A percentile compares a stretch with the other conserved stretches of the same genome.
Conservation (phyloP, 2,329 filamentous ascomycete genomes). For the Claviceps humidiphila region DNA sequence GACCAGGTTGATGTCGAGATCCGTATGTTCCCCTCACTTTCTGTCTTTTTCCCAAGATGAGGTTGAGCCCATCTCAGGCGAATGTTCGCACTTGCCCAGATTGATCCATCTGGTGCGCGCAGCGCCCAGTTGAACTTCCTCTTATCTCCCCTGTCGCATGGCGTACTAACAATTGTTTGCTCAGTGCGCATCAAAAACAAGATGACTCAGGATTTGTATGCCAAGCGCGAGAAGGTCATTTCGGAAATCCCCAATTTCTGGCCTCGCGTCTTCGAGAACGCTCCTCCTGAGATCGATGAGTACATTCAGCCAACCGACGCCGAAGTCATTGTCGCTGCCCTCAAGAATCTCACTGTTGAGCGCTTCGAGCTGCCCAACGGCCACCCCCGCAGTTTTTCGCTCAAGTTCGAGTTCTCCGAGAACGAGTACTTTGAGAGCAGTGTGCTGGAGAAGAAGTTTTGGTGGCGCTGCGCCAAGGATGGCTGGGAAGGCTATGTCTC, state of each 20-base stretch:
- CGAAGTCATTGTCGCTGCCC: slow-evolving; percentile 52
- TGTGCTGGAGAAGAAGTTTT: slow-evolving; percentile 82
- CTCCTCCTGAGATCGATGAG: slow-evolving; percentile 74
- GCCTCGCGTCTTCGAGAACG: slow-evolving; percentile 83
- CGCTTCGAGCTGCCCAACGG: slow-evolving; percentile 68
- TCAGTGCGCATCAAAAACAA: slow-evolving; percentile 61
- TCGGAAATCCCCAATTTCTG: slow-evolving; percentile 77
- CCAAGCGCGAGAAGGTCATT: slow-evolving; percentile 59
- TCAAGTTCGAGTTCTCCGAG: slow-evolving; percentile 65
- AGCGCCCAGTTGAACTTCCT: not conserved
- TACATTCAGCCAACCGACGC: slow-evolving; percentile 75
- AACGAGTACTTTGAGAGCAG: slow-evolving; percentile 75
- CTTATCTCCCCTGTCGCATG: no score
- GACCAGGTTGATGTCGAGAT: slow-evolving; percentile 72
- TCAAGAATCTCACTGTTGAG: slow-evolving; percentile 57
- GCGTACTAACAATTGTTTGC: not conserved
- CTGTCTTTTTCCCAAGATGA: not conserved
- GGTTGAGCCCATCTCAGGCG: not conserved
- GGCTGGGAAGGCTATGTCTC: slow-evolving; percentile 68
- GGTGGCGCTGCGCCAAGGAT: slow-evolving; percentile 58
- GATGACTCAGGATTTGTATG: slow-evolving; percentile 58
- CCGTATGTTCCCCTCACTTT: slow-evolving; percentile 40
- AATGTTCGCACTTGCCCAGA: not conserved
- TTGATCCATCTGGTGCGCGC: not conserved
- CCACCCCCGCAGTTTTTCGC: slow-evolving; percentile 66